Evolutionary conservation across 2,329 filamentous ascomycete genomes (phyloP), one percentile per base, ranked within the genome.

Genomic region (Herpotrichia juniperi): DNA sequence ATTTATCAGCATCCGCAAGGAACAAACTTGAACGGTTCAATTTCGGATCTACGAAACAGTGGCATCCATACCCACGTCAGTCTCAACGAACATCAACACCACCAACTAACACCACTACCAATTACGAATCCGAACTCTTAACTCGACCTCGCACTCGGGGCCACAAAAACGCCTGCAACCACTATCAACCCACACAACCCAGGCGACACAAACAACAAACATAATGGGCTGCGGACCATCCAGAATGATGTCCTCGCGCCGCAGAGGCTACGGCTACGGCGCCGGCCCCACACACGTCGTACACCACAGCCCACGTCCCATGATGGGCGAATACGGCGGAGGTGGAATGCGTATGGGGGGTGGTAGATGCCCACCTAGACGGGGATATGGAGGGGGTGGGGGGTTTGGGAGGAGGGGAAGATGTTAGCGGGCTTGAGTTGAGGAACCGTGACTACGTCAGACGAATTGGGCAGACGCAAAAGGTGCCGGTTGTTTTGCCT

Each of bases 171-270:
- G 10, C 26, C 28, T 14, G 28, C 42, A 31, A 39, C 17, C 44
- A 35, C 26, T 9, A 2, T 46, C 39, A 22, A 30, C 42, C 42
- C 24, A 25, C 25, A 22, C 21, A n/a, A 46, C 42, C 14, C 44
- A n/a, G n/a, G n/a, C 28, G 26, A n/a, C 22, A 42, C 35, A 25
- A 9, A 32, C 8, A 45, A 10, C 39, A 34, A 44, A 37, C 37
- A 49, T 31, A 39, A 62, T 62, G 57, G 57, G 55, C 32, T 62
- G 59, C 43, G 53, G 51, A 51, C 51, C 58, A 16, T 62, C 57
- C 22, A 52, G 59, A 30, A 50, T 51, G 42, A 9, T 34, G 9
- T 25, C 35, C 19, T 52, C 46, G 16, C 53, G 56, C 28, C 53
- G 52, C 17, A 28, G 10, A 24, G n/a, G 28, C 24, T n/a, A 42